These are phyloP conservation scores for Discostella stelligera DNA, from an alignment of 352 stramenopile species.

Conservation along the genomic window DNA sequence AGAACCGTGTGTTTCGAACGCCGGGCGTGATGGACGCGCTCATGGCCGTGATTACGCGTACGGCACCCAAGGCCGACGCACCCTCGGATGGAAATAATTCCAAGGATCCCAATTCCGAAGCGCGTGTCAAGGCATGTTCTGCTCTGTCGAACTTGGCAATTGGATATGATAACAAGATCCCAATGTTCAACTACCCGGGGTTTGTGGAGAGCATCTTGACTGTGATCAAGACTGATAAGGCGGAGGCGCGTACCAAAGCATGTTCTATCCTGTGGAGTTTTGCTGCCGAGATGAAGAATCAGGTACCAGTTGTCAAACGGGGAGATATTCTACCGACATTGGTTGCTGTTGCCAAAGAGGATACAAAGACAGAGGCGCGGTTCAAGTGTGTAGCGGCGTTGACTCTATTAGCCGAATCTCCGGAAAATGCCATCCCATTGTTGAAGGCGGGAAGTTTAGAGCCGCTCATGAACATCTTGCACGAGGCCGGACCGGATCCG, in stretches of 20 bases:
- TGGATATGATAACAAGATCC: conserved; percentile 85
- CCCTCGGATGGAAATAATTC: conserved; percentile 10
- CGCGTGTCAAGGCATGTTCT: conserved; percentile 80
- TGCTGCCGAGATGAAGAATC: conserved; percentile 84
- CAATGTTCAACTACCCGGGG: conserved; percentile 82
- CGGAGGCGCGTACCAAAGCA: conserved; percentile 79
- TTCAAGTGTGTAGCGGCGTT: conserved; percentile 83
- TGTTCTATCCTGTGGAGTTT: conserved; percentile 84
- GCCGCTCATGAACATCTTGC: conserved; percentile 81
- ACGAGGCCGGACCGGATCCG: conserved; percentile 79
- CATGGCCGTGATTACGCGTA: conserved; percentile 78
- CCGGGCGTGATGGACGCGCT: conserved; percentile 81
- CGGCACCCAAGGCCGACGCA: conserved; percentile 28
- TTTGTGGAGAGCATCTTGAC: conserved; percentile 82
- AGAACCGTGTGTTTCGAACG: conserved; percentile 80
- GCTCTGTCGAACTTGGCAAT: conserved; percentile 82
- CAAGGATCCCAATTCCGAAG: conserved; percentile 71
- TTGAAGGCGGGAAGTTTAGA: conserved; percentile 67
- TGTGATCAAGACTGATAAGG: conserved; percentile 78
- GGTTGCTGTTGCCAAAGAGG: conserved; percentile 78
- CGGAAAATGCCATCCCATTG: conserved; percentile 80
- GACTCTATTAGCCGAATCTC: conserved; percentile 77
- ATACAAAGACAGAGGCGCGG: conserved; percentile 75
- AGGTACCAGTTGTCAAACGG: conserved; percentile 77
- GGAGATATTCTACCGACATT: conserved; percentile 80